Evolutionary conservation across 306 rosid genomes (phyloP).

Genomic region (Medicago arabica): DNA sequence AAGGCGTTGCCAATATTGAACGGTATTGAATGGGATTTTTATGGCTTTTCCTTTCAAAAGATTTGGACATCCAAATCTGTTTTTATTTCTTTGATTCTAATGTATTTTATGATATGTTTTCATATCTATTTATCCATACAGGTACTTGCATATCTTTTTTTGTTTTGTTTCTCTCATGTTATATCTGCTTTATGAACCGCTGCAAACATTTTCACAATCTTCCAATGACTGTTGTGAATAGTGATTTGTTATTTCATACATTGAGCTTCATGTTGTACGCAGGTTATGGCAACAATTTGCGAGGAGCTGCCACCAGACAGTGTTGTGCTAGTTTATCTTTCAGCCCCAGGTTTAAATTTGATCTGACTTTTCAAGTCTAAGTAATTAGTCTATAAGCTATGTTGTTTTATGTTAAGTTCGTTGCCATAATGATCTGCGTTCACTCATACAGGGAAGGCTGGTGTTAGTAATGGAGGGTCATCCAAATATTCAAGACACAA

Average conservation of each 20-base stretch:
- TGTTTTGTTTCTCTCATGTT: conserved; percentile 16
- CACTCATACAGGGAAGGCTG: conserved; percentile 73
- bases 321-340: conserved; percentile 78
- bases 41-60: conserved; percentile 31
- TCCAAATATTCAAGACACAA: conserved; percentile 64
- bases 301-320: conserved; percentile 94
- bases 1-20: too few species aligned
- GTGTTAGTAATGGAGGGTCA: conserved; percentile 66
- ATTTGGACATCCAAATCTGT: conserved; percentile 23
- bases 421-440: conserved; percentile 50
- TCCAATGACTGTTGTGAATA: neutral
- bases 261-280: conserved; percentile 42
- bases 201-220: conserved; percentile 17
- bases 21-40: conserved; percentile 5
- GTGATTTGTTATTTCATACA: conserved; percentile 40
- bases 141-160: neutral
- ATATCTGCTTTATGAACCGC: conserved; percentile 26
- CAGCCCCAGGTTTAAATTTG: conserved; percentile 83
- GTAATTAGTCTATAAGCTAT: conserved; percentile 23
- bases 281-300: conserved; percentile 96
- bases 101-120: conserved; percentile 27
- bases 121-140: neutral
- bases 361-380: conserved; percentile 33
- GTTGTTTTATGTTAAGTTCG: conserved; percentile 44
- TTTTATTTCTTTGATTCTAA: conserved; percentile 20